phyloP scores from a whole-genome alignment of 1,284 basidiomycete genomes.

The Phylloboletellus chloephorus region DNA sequence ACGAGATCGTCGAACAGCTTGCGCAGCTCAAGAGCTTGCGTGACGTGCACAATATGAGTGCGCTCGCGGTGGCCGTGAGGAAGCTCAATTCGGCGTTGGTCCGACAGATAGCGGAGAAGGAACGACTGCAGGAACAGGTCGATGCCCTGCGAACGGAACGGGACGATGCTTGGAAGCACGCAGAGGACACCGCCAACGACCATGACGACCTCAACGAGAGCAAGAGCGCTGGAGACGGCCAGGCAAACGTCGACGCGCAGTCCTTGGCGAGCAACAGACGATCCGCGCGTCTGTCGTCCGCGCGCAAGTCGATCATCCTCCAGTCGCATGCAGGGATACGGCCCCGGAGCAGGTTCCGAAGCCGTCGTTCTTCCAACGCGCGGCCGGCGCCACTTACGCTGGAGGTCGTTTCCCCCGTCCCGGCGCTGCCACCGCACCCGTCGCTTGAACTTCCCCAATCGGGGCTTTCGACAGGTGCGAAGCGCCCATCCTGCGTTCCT shows the following conservation, averaged over 20 bases:
- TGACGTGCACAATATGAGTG: slow-evolving; percentile 63
- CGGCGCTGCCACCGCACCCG: slow-evolving; percentile 38
- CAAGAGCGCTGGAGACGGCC: background rate
- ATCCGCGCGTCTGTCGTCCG: slow-evolving; percentile 52
- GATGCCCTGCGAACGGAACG: slow-evolving; percentile 56
- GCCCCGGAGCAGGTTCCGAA: slow-evolving; percentile 37
- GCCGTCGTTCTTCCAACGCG: slow-evolving; percentile 40
- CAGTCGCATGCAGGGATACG: slow-evolving; percentile 60
- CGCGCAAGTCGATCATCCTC: slow-evolving; percentile 57
- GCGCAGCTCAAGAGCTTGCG: slow-evolving; percentile 54
- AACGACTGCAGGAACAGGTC: slow-evolving; percentile 48
- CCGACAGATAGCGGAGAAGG: slow-evolving; percentile 52
- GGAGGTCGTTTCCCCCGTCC: slow-evolving; percentile 52
- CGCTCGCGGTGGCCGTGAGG: slow-evolving; percentile 69
- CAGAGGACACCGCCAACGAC: slow-evolving; percentile 58
- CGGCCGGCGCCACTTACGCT: slow-evolving; percentile 25
- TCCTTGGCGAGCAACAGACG: slow-evolving; percentile 33
- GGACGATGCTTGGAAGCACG: slow-evolving; percentile 71
- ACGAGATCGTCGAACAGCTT: slow-evolving; percentile 56
- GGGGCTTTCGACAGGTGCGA: slow-evolving; percentile 31
- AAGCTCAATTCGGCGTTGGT: slow-evolving; percentile 69
- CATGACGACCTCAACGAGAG: slow-evolving; percentile 47
- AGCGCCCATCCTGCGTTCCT: too few relatives aligned
- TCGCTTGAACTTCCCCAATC: slow-evolving; percentile 36
- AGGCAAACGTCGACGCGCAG: background rate